A percentile compares a stretch with the other conserved stretches of the same genome.
Evolutionary conservation across 2,329 filamentous ascomycete species (phyloP).

Genomic region (Aspergillus melleus): DNA sequence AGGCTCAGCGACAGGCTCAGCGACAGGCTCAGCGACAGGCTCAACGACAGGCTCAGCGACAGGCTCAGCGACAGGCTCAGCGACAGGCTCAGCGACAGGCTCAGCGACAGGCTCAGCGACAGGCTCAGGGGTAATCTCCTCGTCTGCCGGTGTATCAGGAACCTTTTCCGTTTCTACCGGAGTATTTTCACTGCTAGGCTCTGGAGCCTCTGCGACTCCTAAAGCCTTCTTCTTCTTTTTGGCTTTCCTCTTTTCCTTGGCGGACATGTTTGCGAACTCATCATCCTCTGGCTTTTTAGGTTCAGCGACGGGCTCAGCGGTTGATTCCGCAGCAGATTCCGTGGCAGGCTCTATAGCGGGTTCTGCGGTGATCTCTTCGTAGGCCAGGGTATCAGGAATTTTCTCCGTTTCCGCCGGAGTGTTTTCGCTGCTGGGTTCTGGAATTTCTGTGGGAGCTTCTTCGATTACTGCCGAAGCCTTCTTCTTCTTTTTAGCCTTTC

Average conservation of each 20-base stretch:
- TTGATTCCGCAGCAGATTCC: not conserved
- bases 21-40: not conserved
- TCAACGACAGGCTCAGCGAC: not conserved
- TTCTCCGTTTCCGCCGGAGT: not conserved
- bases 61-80: no score
- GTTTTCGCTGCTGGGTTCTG: not conserved
- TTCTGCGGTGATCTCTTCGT: not conserved
- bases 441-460: slow-evolving; percentile 12
- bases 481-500: slow-evolving; percentile 50
- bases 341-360: no score
- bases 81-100: not conserved
- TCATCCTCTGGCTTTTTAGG: slow-evolving; percentile 13
- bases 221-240: slow-evolving; percentile 46
- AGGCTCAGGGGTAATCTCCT: not conserved
- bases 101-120: not conserved
- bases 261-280: slow-evolving; percentile 28
- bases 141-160: not conserved
- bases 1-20: no score
- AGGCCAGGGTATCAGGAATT: not conserved
- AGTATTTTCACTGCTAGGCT: not conserved
- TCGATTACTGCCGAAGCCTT: slow-evolving; percentile 20
- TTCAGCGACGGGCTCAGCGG: not conserved
- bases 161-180: not conserved
- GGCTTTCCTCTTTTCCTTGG: slow-evolving; percentile 47
- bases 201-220: not conserved